Percentiles rank a stretch among this genome's conserved stretches.
These are phyloP conservation scores for Grosmannia serpens DNA, from an alignment of 2,329 filamentous ascomycete genomes.

Conservation along the genomic window DNA sequence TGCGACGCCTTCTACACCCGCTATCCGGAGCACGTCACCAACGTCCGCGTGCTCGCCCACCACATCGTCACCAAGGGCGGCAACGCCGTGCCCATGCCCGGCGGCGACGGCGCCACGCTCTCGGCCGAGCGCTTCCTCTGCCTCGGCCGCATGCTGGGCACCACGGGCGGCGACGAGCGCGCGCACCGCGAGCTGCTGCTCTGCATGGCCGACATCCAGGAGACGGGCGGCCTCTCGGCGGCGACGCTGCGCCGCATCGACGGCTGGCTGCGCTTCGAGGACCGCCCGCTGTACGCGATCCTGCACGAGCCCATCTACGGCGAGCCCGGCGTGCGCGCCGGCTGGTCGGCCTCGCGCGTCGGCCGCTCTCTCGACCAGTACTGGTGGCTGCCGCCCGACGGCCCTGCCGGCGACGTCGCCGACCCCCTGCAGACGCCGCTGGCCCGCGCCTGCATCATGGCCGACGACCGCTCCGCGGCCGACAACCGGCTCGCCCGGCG, in stretches of 20 bases:
- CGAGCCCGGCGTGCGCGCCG: background rate
- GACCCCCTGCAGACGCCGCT: background rate
- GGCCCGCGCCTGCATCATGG: background rate
- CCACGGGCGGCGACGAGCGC: conserved; percentile 3
- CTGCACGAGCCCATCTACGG: conserved; percentile 15
- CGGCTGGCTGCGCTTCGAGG: conserved; percentile 11
- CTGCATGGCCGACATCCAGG: background rate
- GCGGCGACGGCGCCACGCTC: conserved; percentile 5
- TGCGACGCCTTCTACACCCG: conserved; percentile 55
- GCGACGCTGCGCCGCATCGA: conserved; percentile 1
- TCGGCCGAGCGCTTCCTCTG: conserved; percentile 9
- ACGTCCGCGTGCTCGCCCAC: background rate
- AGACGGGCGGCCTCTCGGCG: background rate
- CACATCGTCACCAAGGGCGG: background rate
- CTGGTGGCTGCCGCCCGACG: conserved; percentile 9
- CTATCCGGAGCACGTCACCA: conserved; percentile 50
- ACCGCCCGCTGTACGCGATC: conserved; percentile 13
- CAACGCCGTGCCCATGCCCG: background rate
- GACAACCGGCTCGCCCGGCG: background rate
- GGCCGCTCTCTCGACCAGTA: background rate
- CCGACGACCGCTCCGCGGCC: background rate
- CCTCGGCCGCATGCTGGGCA: conserved; percentile 12
- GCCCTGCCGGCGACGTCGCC: background rate
- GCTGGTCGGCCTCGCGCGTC: conserved; percentile 11
- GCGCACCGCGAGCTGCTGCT: background rate